Percentiles rank a stretch among this genome's conserved stretches.
These are phyloP conservation scores for Cladosporium colombiae DNA, from an alignment of 2,329 filamentous ascomycete genomes.

Conservation along the genomic window DNA sequence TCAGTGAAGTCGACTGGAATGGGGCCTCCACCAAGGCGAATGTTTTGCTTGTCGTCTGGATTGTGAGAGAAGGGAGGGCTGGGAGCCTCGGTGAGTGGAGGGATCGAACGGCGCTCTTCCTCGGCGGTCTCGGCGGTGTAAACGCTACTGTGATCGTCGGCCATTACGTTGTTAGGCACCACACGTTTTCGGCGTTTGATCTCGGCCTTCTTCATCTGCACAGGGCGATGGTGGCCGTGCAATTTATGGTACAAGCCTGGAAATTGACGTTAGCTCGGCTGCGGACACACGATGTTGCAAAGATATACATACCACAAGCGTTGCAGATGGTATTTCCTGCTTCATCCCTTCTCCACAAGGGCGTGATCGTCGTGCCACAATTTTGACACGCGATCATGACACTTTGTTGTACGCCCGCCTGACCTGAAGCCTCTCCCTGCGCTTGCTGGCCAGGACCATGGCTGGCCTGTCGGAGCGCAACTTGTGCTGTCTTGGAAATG, in stretches of 20 bases:
- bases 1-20: conserved; percentile 43
- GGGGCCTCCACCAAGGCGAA: conserved; percentile 25
- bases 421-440: conserved; percentile 16
- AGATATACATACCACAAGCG: conserved; percentile 73
- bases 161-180: conserved; percentile 69
- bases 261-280: conserved; percentile 22
- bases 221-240: conserved; percentile 87
- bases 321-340: conserved; percentile 97
- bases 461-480: conserved; percentile 54
- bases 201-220: conserved; percentile 98
- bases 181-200: conserved; percentile 96
- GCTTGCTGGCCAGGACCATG: conserved; percentile 12
- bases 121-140: conserved; percentile 13
- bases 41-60: conserved; percentile 14
- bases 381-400: conserved; percentile 93
- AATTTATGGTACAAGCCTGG: conserved; percentile 93
- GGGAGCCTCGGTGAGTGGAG: conserved; percentile 5
- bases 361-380: conserved; percentile 93
- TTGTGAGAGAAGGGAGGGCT: conserved; percentile 15
- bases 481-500: conserved; percentile 80
- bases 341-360: conserved; percentile 92
- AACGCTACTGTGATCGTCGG: conserved; percentile 29
- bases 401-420: conserved; percentile 40
- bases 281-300: not conserved
- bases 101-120: conserved; percentile 16